Conservation (phyloP, 2,329 filamentous ascomycete genomes). For the Parastagonospora nodorum region DNA sequence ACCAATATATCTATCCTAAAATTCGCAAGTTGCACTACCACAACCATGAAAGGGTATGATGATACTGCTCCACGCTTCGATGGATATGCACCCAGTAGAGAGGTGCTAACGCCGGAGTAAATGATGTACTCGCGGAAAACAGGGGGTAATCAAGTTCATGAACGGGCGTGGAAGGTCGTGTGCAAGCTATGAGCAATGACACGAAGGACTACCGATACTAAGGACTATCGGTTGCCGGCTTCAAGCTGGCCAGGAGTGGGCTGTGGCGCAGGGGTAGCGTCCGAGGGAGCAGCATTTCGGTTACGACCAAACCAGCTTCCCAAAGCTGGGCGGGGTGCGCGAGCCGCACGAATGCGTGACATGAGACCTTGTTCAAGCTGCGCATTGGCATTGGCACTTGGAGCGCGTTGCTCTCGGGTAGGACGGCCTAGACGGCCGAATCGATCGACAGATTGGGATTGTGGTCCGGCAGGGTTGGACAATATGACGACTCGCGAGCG, state of each 20-base stretch:
- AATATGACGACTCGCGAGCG: slow-evolving; percentile 40
- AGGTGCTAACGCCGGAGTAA: background rate
- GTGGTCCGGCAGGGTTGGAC: slow-evolving; percentile 11
- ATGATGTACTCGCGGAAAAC: background rate
- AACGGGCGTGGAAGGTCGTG: slow-evolving; percentile 2
- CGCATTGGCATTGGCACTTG: slow-evolving; percentile 11
- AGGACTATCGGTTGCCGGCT: slow-evolving; percentile 38
- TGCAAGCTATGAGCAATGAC: background rate
- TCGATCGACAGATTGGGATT: slow-evolving; percentile 17
- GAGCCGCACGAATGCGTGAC: slow-evolving; percentile 21
- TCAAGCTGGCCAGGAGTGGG: slow-evolving; percentile 45
- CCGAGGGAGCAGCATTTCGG: slow-evolving; percentile 22
- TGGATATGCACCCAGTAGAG: background rate
- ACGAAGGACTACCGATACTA: background rate
- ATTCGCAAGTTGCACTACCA: background rate
- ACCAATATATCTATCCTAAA: background rate
- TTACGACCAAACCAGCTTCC: slow-evolving; percentile 37
- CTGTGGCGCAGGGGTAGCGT: slow-evolving; percentile 16
- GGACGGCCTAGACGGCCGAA: slow-evolving; percentile 33
- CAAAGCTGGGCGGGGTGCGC: slow-evolving; percentile 22
- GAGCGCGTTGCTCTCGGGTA: slow-evolving; percentile 26
- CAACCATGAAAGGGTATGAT: slow-evolving; percentile 1
- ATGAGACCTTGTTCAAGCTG: slow-evolving; percentile 27
- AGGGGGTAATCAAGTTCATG: background rate
- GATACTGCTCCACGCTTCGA: background rate